Base-by-base conservation (phyloP, 2,329 filamentous ascomycete genomes). In the Xylaria sp. region DNA sequence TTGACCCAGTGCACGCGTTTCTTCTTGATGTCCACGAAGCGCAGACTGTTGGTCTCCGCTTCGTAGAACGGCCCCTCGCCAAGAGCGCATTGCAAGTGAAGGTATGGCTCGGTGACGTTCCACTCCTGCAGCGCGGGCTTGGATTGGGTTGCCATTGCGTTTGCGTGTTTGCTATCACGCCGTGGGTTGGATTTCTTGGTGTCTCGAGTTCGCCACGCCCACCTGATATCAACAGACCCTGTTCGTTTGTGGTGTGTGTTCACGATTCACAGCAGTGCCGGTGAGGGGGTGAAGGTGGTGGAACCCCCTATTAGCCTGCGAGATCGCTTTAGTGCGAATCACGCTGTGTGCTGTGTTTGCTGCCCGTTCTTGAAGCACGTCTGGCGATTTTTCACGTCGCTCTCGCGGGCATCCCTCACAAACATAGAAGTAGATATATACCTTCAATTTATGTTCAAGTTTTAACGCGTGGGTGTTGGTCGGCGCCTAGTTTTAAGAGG, bases 11-110 rank as follows among this genome's bases (percentile, higher is more conserved):
- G 90, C 46, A 97, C 73, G 63, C 87, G 86, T 73, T 90, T 85
- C 73, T 90, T 87, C 75, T 89, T 90, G 77, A 97, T 93, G 77
- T 97, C 93, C 64, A 93, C 86, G 74, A 92, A 93, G 66, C 91
- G 90, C 60, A 94, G 79, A 47, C 80, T 83, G 74, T 90, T 83
- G 52, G 83, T 86, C 21, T 78, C 78, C 60, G 83, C 79, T 74
- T 93, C 90, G 78, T 87, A 92, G 78, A 87, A 92, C 1, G 90
- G 90, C 0, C 85, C 91, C 76, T 94, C 91, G 66, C 88, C 90
- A 29, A 93, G 83, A 13, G 78, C 80, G 77, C 89, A 92, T 67
- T 85, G 82, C 57, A 85, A 77, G 67, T 87, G 79, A 64, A 93
- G 81, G 77, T 83, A 87, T 6, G 84, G 83, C 75, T 81, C 73